Conservation (phyloP, 495 filamentous ascomycete genomes). For the Clavariopsis aquatica region DNA sequence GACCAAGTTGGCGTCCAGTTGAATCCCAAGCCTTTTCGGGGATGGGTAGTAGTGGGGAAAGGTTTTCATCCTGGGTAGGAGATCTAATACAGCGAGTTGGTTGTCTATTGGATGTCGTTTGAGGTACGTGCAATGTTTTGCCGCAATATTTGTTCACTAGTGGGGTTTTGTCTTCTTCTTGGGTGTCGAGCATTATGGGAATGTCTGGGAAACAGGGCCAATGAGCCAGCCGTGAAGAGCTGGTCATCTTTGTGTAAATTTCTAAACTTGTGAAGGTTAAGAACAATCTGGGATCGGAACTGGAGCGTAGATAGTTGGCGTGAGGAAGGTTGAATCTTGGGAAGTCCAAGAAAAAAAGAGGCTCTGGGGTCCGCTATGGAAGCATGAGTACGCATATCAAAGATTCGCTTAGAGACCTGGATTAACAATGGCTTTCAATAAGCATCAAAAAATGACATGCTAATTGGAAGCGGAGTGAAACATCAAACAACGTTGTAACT, state of each 20-base stretch:
- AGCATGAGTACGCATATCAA: background rate
- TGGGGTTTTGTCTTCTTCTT: background rate
- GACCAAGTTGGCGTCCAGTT: background rate
- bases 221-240: background rate
- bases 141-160: background rate
- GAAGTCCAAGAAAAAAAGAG: background rate
- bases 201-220: slow-evolving; percentile 12
- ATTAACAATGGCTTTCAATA: background rate
- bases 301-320: background rate
- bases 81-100: background rate
- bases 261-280: background rate
- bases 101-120: background rate
- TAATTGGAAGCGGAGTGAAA: slow-evolving; percentile 10
- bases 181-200: slow-evolving; percentile 17
- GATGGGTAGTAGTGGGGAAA: background rate
- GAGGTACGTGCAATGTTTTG: background rate
- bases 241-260: background rate
- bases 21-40: background rate
- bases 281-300: background rate
- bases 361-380: background rate
- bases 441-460: background rate
- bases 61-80: background rate
- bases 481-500: slow-evolving; percentile 1
- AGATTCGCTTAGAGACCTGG: background rate
- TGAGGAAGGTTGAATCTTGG: background rate